These are phyloP conservation scores for Hypoxylon sp. DNA, from an alignment of 2,329 filamentous ascomycete species.

Conservation along the genomic window DNA sequence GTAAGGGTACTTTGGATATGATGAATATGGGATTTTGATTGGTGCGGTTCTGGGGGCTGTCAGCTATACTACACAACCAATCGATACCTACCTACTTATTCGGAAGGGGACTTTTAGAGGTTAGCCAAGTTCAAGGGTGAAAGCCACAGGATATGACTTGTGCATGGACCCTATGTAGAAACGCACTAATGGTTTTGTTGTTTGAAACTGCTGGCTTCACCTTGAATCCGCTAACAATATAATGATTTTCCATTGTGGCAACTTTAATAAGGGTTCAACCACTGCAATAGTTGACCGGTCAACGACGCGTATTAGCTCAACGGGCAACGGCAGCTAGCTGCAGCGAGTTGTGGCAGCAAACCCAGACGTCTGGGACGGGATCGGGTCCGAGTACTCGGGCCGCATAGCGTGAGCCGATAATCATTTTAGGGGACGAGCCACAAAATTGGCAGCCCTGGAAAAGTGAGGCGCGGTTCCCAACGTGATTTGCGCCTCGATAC, in stretches of 20 bases:
- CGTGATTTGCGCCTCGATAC: conserved; percentile 38
- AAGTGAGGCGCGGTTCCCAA: conserved; percentile 39
- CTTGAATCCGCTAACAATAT: conserved; percentile 3
- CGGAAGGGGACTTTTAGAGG: conserved; percentile 11
- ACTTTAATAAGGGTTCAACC: conserved; percentile 3
- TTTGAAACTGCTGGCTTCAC: conserved; percentile 12
- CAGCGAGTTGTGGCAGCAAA: conserved; percentile 33
- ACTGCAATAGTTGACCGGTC: conserved; percentile 23
- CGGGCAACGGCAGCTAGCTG: conserved; percentile 35
- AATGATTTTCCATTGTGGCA: not conserved
- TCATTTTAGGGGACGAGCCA: conserved; percentile 28
- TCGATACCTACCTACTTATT: not conserved
- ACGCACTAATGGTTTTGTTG: conserved; percentile 5
- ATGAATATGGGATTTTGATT: conserved; percentile 16
- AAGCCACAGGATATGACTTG: conserved; percentile 8
- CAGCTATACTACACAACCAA: conserved; percentile 15
- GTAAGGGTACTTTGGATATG: conserved; percentile 6
- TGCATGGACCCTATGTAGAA: conserved; percentile 3
- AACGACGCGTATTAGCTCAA: conserved; percentile 24
- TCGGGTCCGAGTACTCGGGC: conserved; percentile 40
- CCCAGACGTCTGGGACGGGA: conserved; percentile 40
- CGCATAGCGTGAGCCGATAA: conserved; percentile 38
- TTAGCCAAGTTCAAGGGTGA: conserved; percentile 13
- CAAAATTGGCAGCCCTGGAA: conserved; percentile 23
- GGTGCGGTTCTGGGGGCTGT: conserved; percentile 13